phyloP scores from a whole-genome alignment of 1,284 basidiomycete genomes.

The Amylostereum areolatum region DNA sequence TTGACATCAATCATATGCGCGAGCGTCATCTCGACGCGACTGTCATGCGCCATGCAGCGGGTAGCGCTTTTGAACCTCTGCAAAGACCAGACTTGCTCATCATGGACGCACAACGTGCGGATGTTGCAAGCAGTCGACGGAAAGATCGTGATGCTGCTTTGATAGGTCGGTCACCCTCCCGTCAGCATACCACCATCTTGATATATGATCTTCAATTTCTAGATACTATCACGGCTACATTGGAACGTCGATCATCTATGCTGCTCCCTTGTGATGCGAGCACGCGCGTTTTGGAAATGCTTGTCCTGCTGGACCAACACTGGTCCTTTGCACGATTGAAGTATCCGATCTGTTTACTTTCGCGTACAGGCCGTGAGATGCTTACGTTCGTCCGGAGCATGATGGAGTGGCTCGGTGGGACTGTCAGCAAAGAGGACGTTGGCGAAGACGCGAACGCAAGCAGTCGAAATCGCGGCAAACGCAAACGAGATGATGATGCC shows the following conservation, averaged over 20 bases:
- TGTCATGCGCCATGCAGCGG: constrained; percentile 66
- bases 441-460: constrained; percentile 61
- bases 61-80: constrained; percentile 83
- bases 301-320: constrained; percentile 95
- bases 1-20: constrained; percentile 94
- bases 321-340: constrained; percentile 85
- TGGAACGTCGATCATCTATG: constrained; percentile 73
- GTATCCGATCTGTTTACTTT: constrained; percentile 89
- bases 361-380: constrained; percentile 89
- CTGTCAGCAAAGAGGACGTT: constrained; percentile 84
- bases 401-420: constrained; percentile 98
- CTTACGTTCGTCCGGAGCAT: constrained; percentile 91
- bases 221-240: constrained; percentile 85
- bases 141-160: constrained; percentile 90
- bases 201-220: constrained; percentile 9
- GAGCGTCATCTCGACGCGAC: constrained; percentile 97
- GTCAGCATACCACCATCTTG: too few relatives aligned
- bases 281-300: constrained; percentile 87
- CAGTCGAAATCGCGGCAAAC: constrained; percentile 44
- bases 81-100: constrained; percentile 89
- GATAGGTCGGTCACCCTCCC: constrained; percentile 51
- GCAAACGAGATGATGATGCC: constrained; percentile 57
- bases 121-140: constrained; percentile 78
- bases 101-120: constrained; percentile 84
- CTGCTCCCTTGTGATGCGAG: constrained; percentile 93